Evolutionary conservation across 106 monocot genomes (phyloP), one percentile per base, ranked within the genome.

Genomic region (Dendrobium huoshanense): DNA sequence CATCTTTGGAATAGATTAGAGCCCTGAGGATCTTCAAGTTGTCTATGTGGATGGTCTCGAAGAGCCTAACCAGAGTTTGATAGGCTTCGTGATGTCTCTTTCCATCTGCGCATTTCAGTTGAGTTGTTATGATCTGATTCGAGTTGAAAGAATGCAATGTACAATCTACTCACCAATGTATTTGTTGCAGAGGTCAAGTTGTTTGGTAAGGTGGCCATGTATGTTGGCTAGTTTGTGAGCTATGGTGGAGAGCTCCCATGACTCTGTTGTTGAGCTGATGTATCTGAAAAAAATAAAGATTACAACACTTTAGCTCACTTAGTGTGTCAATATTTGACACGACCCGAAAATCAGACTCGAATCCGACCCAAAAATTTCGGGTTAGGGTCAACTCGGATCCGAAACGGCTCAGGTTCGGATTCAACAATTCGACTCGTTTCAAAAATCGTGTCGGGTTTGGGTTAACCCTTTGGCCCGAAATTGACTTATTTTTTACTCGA

Each of bases 171-270:
- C 3, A 95, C 95, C 88, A 33, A 95, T 85, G 45, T 85, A 42
- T 43, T 73, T 81, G 78, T 87, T 79, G 84, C 88, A 95, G 3
- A 84, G 49, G 0, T 51, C 42, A 20, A 92, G 80, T 80, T 90
- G 90, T 83, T 89, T 90, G 3, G 11, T 78, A 55, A 95, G 95
- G 68, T 92, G 92, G 17, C 77, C 90, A 54, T 86, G 85, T 13
- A 95, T 95, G 81, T 81, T 95, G 48, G 15, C 81, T 9, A 90
- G 41, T 64, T 95, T 95, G 81, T 95, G 92, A 70, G 90, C 86
- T 78, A 95, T 86, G 78, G 89, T 95, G 9, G 95, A 95, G 40
- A 95, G 86, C 47, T 95, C 95, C 95, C 95, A 95, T 73, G 87
- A 83, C 78, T 95, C 95, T 27, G 86, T 87, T 0, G 92, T 86